phyloP scores from a whole-genome alignment of 306 rosid genomes.

The Cercis canadensis region DNA sequence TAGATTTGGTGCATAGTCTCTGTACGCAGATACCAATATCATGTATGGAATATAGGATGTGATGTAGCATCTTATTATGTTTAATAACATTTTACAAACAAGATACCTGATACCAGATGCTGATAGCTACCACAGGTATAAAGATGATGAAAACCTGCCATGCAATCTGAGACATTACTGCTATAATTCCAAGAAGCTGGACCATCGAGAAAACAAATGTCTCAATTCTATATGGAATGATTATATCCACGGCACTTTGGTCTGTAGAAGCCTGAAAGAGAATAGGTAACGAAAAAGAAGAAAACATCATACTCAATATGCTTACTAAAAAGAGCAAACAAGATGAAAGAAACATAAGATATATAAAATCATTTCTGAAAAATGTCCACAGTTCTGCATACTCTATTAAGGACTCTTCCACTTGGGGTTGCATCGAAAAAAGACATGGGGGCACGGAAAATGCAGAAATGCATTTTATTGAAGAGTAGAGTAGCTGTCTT shows the following conservation, averaged over 20 bases:
- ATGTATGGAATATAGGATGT: too few species aligned
- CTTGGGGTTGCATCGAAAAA: constrained; percentile 65
- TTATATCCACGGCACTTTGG: constrained; percentile 55
- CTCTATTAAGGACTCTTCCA: constrained; percentile 60
- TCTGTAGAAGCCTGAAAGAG: constrained; percentile 72
- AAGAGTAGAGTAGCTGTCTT: constrained; percentile 57
- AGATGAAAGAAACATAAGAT: not conserved
- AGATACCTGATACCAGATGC: constrained; percentile 59
- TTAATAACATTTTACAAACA: too few species aligned
- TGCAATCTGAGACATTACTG: constrained; percentile 61
- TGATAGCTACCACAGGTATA: constrained; percentile 52
- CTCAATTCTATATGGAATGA: constrained; percentile 39
- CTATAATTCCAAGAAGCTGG: constrained; percentile 57
- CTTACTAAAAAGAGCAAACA: not conserved
- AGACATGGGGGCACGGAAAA: constrained; percentile 66
- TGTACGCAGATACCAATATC: too few species aligned
- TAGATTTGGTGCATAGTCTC: not conserved
- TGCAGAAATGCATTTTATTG: constrained; percentile 52
- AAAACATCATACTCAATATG: not conserved
- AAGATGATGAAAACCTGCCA: constrained; percentile 64
- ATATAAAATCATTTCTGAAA: not conserved
- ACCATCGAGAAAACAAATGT: constrained; percentile 40
- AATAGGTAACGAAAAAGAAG: constrained; percentile 21
- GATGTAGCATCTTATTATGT: too few species aligned
- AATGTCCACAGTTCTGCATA: constrained; percentile 24